Evolutionary conservation across 2,329 filamentous ascomycete genomes (phyloP).

Genomic region (Aureobasidium pullulans): DNA sequence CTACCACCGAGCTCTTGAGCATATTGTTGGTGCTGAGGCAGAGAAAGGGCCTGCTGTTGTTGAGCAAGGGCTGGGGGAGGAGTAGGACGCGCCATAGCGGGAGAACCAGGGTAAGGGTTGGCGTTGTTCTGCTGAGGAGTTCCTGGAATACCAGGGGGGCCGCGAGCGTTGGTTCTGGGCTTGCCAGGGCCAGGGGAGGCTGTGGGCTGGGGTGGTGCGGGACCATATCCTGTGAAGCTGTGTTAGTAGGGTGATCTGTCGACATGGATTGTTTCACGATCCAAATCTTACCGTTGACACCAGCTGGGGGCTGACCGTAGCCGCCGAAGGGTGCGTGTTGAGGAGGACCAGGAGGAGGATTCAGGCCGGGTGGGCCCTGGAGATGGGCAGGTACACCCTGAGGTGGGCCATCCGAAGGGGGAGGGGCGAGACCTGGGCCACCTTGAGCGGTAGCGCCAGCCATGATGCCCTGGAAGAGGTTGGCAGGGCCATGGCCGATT

Average conservation of each 20-base stretch:
- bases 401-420: conserved; percentile 52
- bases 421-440: conserved; percentile 71
- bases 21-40: conserved; percentile 20
- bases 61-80: conserved; percentile 45
- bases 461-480: conserved; percentile 95
- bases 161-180: conserved; percentile 51
- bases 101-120: conserved; percentile 81
- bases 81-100: conserved; percentile 80
- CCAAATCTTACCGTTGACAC: conserved; percentile 51
- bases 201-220: conserved; percentile 75
- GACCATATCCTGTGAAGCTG: conserved; percentile 58
- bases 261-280: too few species aligned
- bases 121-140: conserved; percentile 89
- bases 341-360: conserved; percentile 50
- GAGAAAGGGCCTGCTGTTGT: conserved; percentile 25
- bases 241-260: conserved; percentile 14
- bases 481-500: conserved; percentile 79
- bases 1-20: conserved; percentile 39
- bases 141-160: conserved; percentile 57
- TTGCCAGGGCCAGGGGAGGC: conserved; percentile 81
- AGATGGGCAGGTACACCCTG: conserved; percentile 54
- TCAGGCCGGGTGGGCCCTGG: conserved; percentile 64
- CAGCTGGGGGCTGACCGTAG: conserved; percentile 51
- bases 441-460: conserved; percentile 75
- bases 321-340: conserved; percentile 65